Percentiles rank a stretch among this genome's conserved stretches.
These are phyloP conservation scores for Tagetes patula DNA, from an alignment of 129 eudicot species.

Conservation along the genomic window DNA sequence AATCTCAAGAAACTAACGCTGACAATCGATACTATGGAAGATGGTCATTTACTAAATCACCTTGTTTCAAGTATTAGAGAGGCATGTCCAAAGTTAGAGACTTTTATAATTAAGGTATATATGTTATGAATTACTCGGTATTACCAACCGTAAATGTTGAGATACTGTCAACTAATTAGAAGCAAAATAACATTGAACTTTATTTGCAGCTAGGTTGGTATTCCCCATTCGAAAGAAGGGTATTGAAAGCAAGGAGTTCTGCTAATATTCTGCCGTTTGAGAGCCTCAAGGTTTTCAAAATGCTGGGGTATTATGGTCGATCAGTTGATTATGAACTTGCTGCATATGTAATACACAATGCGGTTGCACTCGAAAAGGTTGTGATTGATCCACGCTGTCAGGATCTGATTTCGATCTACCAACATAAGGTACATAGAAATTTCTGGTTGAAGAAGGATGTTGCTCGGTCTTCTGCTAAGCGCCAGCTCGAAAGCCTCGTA, in stretches of 20 bases:
- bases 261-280: neutral
- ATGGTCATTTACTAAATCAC: slow-evolving; percentile 35
- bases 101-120: slow-evolving; percentile 43
- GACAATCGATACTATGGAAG: slow-evolving; percentile 37
- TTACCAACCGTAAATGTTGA: neutral
- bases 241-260: neutral
- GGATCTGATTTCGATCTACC: too few relatives aligned
- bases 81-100: slow-evolving; percentile 44
- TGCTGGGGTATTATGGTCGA: slow-evolving; percentile 29
- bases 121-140: neutral
- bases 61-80: slow-evolving; percentile 12
- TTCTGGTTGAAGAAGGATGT: neutral
- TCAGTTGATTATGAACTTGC: slow-evolving; percentile 19
- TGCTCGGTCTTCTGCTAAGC: neutral
- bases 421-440: too few relatives aligned
- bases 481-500: neutral
- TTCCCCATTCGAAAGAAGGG: neutral
- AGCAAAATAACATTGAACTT: neutral
- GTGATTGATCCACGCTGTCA: slow-evolving; percentile 16
- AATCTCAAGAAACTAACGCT: slow-evolving; percentile 39
- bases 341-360: neutral
- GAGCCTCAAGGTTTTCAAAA: neutral
- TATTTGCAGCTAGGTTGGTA: slow-evolving; percentile 13
- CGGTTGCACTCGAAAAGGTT: neutral
- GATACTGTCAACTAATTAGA: neutral